Base-by-base conservation (phyloP, 352 stramenopile genomes). In the Pythium chondricola region DNA sequence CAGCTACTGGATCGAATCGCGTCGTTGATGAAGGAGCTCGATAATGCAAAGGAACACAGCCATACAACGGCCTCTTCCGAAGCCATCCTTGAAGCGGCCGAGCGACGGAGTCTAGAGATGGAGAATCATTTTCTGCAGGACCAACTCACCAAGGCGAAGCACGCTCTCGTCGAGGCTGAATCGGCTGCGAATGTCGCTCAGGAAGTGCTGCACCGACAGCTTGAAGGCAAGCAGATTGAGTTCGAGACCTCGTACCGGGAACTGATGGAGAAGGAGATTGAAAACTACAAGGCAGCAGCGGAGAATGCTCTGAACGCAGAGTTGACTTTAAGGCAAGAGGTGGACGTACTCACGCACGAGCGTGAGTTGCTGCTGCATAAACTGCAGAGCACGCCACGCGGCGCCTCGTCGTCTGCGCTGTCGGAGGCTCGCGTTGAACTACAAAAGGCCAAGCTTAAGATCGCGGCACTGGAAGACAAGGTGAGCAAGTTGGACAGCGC, bases 401-500 rank as follows among this genome's bases (percentile, higher is more conserved):
- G 58, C 11, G 32, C 47, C 16, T 40, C 38, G 5, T 56, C 44
- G 1, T n/a, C n/a, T n/a, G 63, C 56, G 21, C 47, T 76, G 16
- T 65, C 63, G 14, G 57, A 69, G 22, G 42, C 58, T 0, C 65
- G 75, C 11, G 68, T 67, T 2, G 75, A 85, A 27, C 31, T 87
- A n/a, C 63, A 79, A 42, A 72, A 67, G 16, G 75, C 75, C 7
- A 69, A 70, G 42, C 61, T 74, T 24, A 81, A 75, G 44, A 77
- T 83, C 21, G 44, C 49, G 0, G 20, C 43, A 6, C 49, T 87
- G 2, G 72, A 87, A 54, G 63, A 69, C 2, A 69, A 76, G 33
- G 33, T 80, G 52, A 57, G 42, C 22, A 60, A 57, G 21, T 43
- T 35, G 1, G 53, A 71, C 17, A 57, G 17, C 18, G 48, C 52